phyloP scores from a whole-genome alignment of 225 moss, liverwort and hornwort genomes.

The Marchantia polymorpha region DNA sequence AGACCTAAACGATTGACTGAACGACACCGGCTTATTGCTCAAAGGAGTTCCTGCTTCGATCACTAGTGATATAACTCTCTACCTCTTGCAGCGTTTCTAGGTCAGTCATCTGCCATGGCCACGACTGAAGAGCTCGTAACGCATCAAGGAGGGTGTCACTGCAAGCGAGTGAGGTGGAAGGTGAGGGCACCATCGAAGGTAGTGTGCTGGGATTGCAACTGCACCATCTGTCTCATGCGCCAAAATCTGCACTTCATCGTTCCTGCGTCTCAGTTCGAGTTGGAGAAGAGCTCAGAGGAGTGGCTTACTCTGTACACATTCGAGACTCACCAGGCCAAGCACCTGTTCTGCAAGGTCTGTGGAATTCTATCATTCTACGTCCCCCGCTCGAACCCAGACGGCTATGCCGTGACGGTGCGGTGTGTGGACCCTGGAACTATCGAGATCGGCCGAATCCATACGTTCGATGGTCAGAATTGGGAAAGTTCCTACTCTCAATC shows the following conservation, averaged over 20 bases:
- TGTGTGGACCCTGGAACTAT: slow-evolving; percentile 68
- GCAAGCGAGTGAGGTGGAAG: slow-evolving; percentile 62
- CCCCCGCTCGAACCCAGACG: slow-evolving; percentile 79
- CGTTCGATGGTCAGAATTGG: slow-evolving; percentile 63
- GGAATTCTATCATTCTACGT: slow-evolving; percentile 68
- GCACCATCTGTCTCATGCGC: slow-evolving; percentile 65
- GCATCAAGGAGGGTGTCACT: slow-evolving; percentile 77
- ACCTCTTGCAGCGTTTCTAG: too few species aligned
- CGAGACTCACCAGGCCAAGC: slow-evolving; percentile 69
- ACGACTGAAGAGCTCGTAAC: slow-evolving; percentile 35
- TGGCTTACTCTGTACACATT: slow-evolving; percentile 74
- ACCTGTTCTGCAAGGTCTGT: slow-evolving; percentile 80
- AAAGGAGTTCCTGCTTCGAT: too few species aligned
- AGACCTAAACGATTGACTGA: too few species aligned
- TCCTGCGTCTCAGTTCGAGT: slow-evolving; percentile 54
- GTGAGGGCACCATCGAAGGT: slow-evolving; percentile 58
- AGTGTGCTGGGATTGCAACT: slow-evolving; percentile 74
- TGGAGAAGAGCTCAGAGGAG: slow-evolving; percentile 49
- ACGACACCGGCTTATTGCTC: too few species aligned
- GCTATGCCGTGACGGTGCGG: slow-evolving; percentile 53
- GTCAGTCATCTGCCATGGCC: background rate
- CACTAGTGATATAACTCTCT: too few species aligned
- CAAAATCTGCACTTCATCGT: slow-evolving; percentile 63
- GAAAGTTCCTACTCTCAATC: slow-evolving; percentile 41
- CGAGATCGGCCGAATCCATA: slow-evolving; percentile 38